These are phyloP conservation scores for Fomitiporia mediterranea DNA, from an alignment of 1,284 basidiomycete species.

Conservation along the genomic window DNA sequence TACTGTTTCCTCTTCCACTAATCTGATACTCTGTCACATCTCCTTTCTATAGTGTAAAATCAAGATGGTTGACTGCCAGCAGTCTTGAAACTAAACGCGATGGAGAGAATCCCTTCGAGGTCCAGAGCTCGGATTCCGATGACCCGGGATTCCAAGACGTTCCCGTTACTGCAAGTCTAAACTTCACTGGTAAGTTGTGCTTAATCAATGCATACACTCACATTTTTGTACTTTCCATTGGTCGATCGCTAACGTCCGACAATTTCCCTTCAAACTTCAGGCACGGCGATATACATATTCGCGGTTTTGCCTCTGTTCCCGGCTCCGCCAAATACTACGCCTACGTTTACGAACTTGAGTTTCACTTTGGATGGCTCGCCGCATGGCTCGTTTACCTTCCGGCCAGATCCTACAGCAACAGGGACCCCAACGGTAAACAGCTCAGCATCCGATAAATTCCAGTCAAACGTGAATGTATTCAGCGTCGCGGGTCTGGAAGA, in stretches of 20 bases:
- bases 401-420: constrained; percentile 17
- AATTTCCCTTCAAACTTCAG: constrained; percentile 22
- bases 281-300: constrained; percentile 32
- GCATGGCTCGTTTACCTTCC: constrained; percentile 30
- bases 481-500: constrained; percentile 33
- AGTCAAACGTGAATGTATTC: constrained; percentile 34
- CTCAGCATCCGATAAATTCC: constrained; percentile 26
- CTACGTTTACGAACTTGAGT: constrained; percentile 32
- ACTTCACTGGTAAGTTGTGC: constrained; percentile 41
- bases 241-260: background rate
- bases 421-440: constrained; percentile 12
- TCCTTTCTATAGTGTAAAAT: background rate
- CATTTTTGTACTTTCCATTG: background rate
- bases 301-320: constrained; percentile 30
- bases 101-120: constrained; percentile 27
- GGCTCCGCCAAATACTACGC: constrained; percentile 29
- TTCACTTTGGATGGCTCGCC: constrained; percentile 30
- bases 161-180: constrained; percentile 40
- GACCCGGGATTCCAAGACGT: constrained; percentile 35
- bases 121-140: constrained; percentile 31
- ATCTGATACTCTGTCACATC: background rate
- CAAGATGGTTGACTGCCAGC: background rate
- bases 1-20: background rate
- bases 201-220: background rate
- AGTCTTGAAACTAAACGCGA: constrained; percentile 9